A percentile compares a stretch with the other conserved stretches of the same genome.
These are phyloP conservation scores for Rheum nobile DNA, from an alignment of 148 eudicot genomes.

Conservation along the genomic window DNA sequence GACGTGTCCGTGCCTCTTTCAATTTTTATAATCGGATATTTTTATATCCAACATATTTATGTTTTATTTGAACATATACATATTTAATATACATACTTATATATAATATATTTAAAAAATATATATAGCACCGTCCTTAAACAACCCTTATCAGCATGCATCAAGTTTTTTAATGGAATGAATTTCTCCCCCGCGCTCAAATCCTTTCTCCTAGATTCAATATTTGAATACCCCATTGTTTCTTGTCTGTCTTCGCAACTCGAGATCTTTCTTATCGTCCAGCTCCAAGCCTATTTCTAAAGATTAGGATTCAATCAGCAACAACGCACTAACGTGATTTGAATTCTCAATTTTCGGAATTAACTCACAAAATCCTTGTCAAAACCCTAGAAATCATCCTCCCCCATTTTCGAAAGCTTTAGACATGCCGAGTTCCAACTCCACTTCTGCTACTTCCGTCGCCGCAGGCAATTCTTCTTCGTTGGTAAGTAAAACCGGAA, in stretches of 20 bases:
- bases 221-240: background rate
- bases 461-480: conserved; percentile 1
- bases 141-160: too few relatives aligned
- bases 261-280: background rate
- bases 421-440: background rate
- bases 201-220: background rate
- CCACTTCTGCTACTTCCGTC: background rate
- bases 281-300: background rate
- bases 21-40: too few relatives aligned
- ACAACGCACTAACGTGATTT: background rate
- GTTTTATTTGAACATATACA: too few relatives aligned
- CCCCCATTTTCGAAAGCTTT: background rate
- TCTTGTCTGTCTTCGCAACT: background rate
- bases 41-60: too few relatives aligned
- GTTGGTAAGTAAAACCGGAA: background rate
- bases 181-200: background rate
- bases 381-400: conserved; percentile 1
- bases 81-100: too few relatives aligned
- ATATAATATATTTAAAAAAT: too few relatives aligned
- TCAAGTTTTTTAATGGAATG: background rate
- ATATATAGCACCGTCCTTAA: too few relatives aligned
- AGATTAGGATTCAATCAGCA: background rate
- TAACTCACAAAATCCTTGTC: background rate
- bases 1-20: too few relatives aligned
- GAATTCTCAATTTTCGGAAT: background rate